A percentile compares a stretch with the other conserved stretches of the same genome.
Conservation (phyloP, 1,284 basidiomycete species). For the Sparassis latifolia region DNA sequence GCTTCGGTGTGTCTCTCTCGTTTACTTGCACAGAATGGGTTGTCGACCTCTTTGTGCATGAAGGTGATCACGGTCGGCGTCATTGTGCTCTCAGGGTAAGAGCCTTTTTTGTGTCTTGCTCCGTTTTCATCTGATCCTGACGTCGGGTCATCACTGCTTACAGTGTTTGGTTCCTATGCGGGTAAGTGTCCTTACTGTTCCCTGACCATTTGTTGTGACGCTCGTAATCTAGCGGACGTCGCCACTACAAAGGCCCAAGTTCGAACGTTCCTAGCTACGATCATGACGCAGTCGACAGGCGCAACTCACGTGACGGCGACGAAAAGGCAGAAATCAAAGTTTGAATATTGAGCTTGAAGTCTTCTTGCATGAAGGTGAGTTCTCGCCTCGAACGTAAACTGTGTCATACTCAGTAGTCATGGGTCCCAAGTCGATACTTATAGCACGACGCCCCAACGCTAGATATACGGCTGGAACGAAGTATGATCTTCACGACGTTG, state of each 20-base stretch:
- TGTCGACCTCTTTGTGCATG: not conserved
- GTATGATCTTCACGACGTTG: too few relatives aligned
- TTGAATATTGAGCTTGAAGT: not conserved
- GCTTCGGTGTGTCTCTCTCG: conserved; percentile 35
- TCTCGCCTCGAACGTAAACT: not conserved
- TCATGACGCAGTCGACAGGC: conserved; percentile 1
- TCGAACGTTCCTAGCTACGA: conserved; percentile 11
- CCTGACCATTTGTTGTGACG: conserved; percentile 3
- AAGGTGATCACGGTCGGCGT: conserved; percentile 33
- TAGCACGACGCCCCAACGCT: too few relatives aligned
- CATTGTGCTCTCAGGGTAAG: conserved; percentile 29
- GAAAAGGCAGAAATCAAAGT: not conserved
- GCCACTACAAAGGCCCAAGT: conserved; percentile 25
- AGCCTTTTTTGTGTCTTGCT: not conserved
- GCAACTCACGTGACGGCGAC: not conserved
- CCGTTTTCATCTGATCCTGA: not conserved
- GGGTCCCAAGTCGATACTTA: too few relatives aligned
- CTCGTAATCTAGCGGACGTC: conserved; percentile 13
- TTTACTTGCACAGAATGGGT: not conserved
- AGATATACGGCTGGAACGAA: too few relatives aligned
- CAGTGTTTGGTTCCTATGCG: conserved; percentile 22
- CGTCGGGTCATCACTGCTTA: not conserved
- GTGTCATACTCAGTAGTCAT: too few relatives aligned
- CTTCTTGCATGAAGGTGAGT: not conserved
- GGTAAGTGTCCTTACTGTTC: conserved; percentile 7